Base-by-base conservation (phyloP, 768 basidiomycete species). In the Mycena crocata region DNA sequence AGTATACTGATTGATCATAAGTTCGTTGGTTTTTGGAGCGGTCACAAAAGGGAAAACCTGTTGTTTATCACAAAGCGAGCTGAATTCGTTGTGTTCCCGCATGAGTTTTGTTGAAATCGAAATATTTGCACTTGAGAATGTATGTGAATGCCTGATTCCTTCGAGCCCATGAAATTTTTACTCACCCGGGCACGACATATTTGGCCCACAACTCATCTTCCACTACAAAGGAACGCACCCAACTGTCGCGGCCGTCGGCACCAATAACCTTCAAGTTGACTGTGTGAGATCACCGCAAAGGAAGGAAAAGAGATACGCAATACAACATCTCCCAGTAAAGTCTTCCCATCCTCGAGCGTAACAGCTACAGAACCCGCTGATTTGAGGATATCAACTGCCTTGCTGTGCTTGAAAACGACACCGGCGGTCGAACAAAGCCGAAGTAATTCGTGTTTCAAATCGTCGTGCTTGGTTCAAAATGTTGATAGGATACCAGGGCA, bases 181-280 rank as follows among this genome's bases (percentile, higher is more conserved):
- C 60, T 40, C 15, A 50, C 58, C 59, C 69, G n/a, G 48, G 14
- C 37, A 64, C 66, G 12, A 49, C 28, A 37, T 42, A 12, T 56
- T 61, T 52, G 31, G 39, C 30, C 31, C 64, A 42, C 2, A 19
- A 19, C 2, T 19, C 34, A n/a, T 52, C 54, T 21, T 40, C 35
- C 39, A 62, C 28, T n/a, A 71, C 59, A 35, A 65, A 46, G 1
- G 66, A 49, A 7, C 70, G 70, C 8, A 62, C 54, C 17, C 77
- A 57, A 67, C 84, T 85, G 74, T 86, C 86, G 45, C 86, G 59
- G 4, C 70, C 70, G 56, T 71, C 70, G 24, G 67, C 70, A 21
- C 70, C 70, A 5, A 71, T 39, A 32, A 68, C 60, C 67, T 68
- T 34, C 24, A 32, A 17, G 32, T 31, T 24, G 17, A 21, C 8